Base-by-base conservation (phyloP, 208 protist genomes). In the Zelonia costaricensis region DNA sequence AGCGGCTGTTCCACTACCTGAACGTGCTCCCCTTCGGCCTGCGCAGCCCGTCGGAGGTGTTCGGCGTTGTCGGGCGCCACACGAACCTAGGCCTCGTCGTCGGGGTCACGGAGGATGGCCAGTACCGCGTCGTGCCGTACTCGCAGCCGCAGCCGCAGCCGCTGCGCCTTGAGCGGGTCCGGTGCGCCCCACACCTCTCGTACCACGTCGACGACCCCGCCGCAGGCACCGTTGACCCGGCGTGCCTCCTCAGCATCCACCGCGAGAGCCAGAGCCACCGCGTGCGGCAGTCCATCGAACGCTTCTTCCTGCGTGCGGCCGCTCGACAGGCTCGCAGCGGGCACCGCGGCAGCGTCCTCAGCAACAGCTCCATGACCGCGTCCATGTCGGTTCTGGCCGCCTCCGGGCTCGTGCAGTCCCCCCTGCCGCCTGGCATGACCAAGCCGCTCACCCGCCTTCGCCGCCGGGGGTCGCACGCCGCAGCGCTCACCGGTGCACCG, bases 21-120 rank as follows among this genome's bases (percentile, higher is more conserved):
- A 79, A 86, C 48, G 65, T 91, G n/a, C 51, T 89, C 2, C 81
- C 83, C 13, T 87, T 80, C 39, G 81, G 81, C 10, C 58, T 93
- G 4, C 64, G 74, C 22, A 65, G 54, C 31, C 68, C 74, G 12
- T 74, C 68, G 3, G 60, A 62, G 4, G 69, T 93, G 6, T 93
- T 88, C 69, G 33, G 61, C 16, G 68, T 80, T 0, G 40, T 82
- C 13, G 86, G 83, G 3, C 71, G 80, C 4, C 86, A 91, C 60
- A 88, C 83, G 2, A 84, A 77, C 45, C 33, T 69, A 3, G 86
- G 83, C 12, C 52, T 89, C 4, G 62, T 88, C 20, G 25, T 72
- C 15, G 78, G 76, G 15, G 57, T 89, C 15, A 74, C 53, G 10
- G 39, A 68, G 10, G 58, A 72, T 22, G 78, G 73, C 16, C 54